Conservation (phyloP, 139 green algal species). For the Tetratostichococcus sp. region DNA sequence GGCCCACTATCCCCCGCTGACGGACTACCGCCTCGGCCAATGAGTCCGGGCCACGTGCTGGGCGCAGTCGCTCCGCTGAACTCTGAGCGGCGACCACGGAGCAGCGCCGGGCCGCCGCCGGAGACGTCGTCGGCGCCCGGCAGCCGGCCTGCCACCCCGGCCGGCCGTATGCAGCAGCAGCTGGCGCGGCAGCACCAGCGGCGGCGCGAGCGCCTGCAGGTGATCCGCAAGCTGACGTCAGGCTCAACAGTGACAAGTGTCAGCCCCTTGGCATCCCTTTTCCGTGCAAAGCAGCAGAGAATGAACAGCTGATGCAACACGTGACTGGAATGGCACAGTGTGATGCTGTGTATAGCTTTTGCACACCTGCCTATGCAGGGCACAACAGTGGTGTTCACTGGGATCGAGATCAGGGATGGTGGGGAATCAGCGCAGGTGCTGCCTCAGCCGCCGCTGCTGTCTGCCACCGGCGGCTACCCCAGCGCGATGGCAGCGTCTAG, state of each 20-base stretch:
- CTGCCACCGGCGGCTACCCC: neutral
- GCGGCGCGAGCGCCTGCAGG: constrained; percentile 31
- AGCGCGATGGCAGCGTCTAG: too few relatives aligned
- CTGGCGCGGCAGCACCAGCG: constrained; percentile 27
- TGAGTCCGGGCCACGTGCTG: neutral
- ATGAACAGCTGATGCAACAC: too few relatives aligned
- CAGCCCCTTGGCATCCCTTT: too few relatives aligned
- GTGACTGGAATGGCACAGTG: too few relatives aligned
- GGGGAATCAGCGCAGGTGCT: constrained; percentile 8
- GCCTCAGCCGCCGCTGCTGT: constrained; percentile 19
- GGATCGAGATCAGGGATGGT: neutral
- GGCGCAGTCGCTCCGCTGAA: neutral
- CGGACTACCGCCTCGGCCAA: neutral
- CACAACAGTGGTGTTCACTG: neutral
- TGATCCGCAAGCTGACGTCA: neutral
- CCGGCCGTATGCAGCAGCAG: constrained; percentile 18
- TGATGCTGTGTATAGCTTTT: too few relatives aligned
- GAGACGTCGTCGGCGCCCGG: neutral
- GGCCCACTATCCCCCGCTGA: too few relatives aligned
- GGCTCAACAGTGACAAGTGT: too few relatives aligned
- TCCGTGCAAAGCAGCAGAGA: too few relatives aligned
- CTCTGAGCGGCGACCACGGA: neutral
- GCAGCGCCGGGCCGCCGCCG: too few relatives aligned
- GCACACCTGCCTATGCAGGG: too few relatives aligned
- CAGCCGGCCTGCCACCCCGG: constrained; percentile 1